A percentile compares a stretch with the other conserved stretches of the same genome.
phyloP scores from a whole-genome alignment of 768 basidiomycete species.

The Mycena metata region DNA sequence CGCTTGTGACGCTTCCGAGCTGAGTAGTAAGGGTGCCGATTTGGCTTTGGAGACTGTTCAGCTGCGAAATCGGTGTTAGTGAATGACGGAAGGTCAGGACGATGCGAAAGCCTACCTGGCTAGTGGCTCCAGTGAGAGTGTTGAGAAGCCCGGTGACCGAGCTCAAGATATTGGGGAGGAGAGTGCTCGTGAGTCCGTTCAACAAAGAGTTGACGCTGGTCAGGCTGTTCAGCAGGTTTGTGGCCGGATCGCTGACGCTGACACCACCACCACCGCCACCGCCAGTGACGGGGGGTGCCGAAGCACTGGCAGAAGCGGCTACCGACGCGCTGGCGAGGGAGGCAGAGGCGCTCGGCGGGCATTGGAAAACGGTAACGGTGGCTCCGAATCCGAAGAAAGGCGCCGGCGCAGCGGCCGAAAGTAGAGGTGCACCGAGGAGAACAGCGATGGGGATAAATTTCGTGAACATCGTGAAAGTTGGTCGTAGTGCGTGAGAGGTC shows the following conservation, averaged over 20 bases:
- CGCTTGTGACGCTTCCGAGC: too few species aligned
- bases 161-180: background rate
- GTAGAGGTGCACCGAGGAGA: background rate
- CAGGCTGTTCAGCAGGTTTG: background rate
- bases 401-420: background rate
- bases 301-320: too few species aligned
- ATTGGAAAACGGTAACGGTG: background rate
- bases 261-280: background rate
- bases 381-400: background rate
- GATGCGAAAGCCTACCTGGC: background rate
- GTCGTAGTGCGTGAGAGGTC: background rate
- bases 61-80: too few species aligned
- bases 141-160: background rate
- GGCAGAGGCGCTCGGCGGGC: background rate
- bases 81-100: too few species aligned
- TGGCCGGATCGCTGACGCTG: background rate
- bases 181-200: background rate
- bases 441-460: slow-evolving; percentile 6
- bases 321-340: background rate
- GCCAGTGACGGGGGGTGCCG: background rate
- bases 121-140: background rate
- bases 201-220: background rate
- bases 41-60: too few species aligned
- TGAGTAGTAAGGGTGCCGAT: too few species aligned
- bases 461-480: background rate